These are phyloP conservation scores for Syzygium aromaticum DNA, from an alignment of 345 rosid species.

Conservation along the genomic window DNA sequence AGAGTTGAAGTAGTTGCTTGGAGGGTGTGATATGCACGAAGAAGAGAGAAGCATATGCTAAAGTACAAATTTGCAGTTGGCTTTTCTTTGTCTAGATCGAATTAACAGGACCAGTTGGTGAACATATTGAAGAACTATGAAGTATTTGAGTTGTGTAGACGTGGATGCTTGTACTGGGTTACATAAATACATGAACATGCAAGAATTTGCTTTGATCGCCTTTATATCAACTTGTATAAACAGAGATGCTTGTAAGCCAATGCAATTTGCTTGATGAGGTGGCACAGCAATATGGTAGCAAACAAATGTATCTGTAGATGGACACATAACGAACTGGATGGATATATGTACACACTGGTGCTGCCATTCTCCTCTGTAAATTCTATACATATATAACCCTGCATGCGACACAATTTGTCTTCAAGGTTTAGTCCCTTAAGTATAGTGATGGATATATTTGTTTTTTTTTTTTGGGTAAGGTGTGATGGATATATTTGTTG, in stretches of 20 bases:
- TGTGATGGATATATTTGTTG: neutral
- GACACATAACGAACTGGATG: neutral
- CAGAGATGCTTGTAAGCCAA: neutral
- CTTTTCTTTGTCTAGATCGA: slow-evolving; percentile 60
- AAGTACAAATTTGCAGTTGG: slow-evolving; percentile 69
- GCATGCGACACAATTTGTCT: neutral
- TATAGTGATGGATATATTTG: neutral
- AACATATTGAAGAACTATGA: neutral
- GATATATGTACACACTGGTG: neutral
- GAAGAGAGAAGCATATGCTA: slow-evolving; percentile 54
- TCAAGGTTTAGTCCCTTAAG: neutral
- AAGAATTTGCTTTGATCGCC: slow-evolving; percentile 3
- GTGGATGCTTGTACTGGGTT: slow-evolving; percentile 24
- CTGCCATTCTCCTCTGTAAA: neutral
- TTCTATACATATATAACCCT: neutral
- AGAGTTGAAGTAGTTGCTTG: slow-evolving; percentile 26
- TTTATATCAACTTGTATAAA: neutral
- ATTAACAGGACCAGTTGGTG: slow-evolving; percentile 30
- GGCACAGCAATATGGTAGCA: neutral
- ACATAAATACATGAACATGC: neutral
- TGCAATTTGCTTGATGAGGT: neutral
- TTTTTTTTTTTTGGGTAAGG: too few relatives aligned
- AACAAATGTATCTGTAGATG: slow-evolving; percentile 3
- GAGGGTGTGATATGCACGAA: slow-evolving; percentile 23
- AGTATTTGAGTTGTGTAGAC: slow-evolving; percentile 12